Conservation (phyloP, 345 rosid genomes). For the Pistacia atlantica region DNA sequence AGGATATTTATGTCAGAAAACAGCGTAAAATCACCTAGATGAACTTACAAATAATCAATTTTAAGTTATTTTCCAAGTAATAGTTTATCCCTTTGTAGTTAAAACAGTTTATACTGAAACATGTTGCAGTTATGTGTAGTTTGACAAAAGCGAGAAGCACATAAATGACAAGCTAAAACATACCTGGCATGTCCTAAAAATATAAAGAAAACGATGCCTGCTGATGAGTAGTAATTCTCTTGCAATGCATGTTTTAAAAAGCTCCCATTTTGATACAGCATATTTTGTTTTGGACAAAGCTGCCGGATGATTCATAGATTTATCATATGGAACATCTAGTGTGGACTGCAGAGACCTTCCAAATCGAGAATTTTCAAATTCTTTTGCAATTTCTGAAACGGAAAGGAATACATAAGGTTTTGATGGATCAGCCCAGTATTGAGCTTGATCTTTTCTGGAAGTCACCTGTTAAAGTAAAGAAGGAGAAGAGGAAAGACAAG, state of each 20-base stretch:
- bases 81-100: no score
- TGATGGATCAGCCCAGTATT: slow-evolving; percentile 88
- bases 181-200: slow-evolving; percentile 85
- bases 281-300: slow-evolving; percentile 68
- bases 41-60: no score
- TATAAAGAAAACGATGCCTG: slow-evolving; percentile 76
- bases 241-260: slow-evolving; percentile 60
- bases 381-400: slow-evolving; percentile 68
- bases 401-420: slow-evolving; percentile 66
- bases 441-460: slow-evolving; percentile 93
- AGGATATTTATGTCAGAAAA: no score
- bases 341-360: slow-evolving; percentile 55
- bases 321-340: slow-evolving; percentile 52
- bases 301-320: slow-evolving; percentile 49
- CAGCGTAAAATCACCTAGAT: no score
- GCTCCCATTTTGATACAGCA: slow-evolving; percentile 80
- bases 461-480: slow-evolving; percentile 62
- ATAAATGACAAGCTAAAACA: slow-evolving; percentile 15
- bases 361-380: slow-evolving; percentile 61
- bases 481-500: background rate
- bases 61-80: no score
- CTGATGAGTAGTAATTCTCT: slow-evolving; percentile 68
- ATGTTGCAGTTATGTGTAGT: background rate
- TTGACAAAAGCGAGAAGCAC: background rate
- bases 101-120: background rate